phyloP scores from a whole-genome alignment of 106 monocot genomes.

The Chionographis japonica region DNA sequence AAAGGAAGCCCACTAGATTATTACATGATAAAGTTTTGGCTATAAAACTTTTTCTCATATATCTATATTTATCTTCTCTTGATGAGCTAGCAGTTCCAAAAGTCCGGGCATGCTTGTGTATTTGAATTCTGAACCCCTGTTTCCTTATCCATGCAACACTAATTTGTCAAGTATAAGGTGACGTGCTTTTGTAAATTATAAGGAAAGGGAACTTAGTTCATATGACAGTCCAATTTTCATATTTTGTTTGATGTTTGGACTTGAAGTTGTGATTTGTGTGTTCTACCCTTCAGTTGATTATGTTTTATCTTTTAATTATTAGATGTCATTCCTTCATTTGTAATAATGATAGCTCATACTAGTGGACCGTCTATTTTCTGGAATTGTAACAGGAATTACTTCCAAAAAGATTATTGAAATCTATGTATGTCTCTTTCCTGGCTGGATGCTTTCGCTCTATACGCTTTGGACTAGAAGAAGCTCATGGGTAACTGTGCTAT shows the following conservation, averaged over 20 bases:
- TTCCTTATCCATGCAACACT: too few relatives aligned
- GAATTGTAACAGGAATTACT: conserved; percentile 53
- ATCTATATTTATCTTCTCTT: too few relatives aligned
- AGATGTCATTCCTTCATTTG: not conserved
- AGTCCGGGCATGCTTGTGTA: too few relatives aligned
- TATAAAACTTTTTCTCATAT: too few relatives aligned
- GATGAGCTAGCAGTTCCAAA: too few relatives aligned
- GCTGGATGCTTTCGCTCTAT: conserved; percentile 94
- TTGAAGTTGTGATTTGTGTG: not conserved
- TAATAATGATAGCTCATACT: not conserved
- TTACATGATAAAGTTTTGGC: too few relatives aligned
- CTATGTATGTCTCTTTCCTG: conserved; percentile 95
- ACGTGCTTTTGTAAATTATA: too few relatives aligned
- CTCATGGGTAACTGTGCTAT: conserved; percentile 69
- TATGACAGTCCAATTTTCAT: too few relatives aligned
- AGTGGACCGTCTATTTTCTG: not conserved
- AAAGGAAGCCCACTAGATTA: too few relatives aligned
- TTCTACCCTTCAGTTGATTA: not conserved
- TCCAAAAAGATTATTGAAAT: conserved; percentile 50
- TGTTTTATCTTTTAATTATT: not conserved
- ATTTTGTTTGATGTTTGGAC: not conserved
- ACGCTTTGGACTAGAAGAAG: conserved; percentile 90
- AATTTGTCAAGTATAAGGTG: too few relatives aligned
- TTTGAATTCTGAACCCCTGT: too few relatives aligned
- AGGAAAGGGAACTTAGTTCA: too few relatives aligned